Evolutionary conservation across 441 rosid species (phyloP).

Genomic region (Gossypium davidsonii): DNA sequence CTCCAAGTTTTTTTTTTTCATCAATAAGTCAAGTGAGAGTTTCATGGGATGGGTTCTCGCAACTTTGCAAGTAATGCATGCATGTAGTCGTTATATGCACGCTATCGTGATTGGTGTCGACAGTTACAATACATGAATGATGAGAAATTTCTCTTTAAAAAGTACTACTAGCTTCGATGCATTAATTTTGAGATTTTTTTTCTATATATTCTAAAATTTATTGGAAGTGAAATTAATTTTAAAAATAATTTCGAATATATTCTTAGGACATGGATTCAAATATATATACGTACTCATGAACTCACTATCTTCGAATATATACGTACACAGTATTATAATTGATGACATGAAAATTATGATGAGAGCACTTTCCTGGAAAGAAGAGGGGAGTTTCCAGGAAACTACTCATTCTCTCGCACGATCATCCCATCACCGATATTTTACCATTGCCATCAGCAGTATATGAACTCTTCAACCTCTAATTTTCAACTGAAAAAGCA

Average conservation of each 20-base stretch:
- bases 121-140: conserved; percentile 15
- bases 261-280: too few relatives aligned
- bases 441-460: conserved; percentile 11
- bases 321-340: too few relatives aligned
- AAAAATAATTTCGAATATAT: too few relatives aligned
- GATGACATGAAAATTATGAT: too few relatives aligned
- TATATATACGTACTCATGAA: too few relatives aligned
- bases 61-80: not conserved
- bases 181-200: too few relatives aligned
- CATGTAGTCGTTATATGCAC: conserved; percentile 14
- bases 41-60: not conserved
- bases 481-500: too few relatives aligned
- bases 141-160: conserved; percentile 12
- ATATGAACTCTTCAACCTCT: conserved; percentile 8
- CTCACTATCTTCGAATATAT: too few relatives aligned
- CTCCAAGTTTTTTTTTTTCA: not conserved
- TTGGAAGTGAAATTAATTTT: too few relatives aligned
- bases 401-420: conserved; percentile 15
- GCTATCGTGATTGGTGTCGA: conserved; percentile 29
- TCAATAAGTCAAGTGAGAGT: conserved; percentile 4
- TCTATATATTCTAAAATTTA: too few relatives aligned
- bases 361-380: conserved; percentile 36
- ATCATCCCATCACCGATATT: conserved; percentile 3
- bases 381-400: conserved; percentile 41
- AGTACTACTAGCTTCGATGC: not conserved